Evolutionary conservation across 208 protist genomes (phyloP), one percentile per base, ranked within the genome.

Genomic region (Jaenimonas drosophilae): DNA sequence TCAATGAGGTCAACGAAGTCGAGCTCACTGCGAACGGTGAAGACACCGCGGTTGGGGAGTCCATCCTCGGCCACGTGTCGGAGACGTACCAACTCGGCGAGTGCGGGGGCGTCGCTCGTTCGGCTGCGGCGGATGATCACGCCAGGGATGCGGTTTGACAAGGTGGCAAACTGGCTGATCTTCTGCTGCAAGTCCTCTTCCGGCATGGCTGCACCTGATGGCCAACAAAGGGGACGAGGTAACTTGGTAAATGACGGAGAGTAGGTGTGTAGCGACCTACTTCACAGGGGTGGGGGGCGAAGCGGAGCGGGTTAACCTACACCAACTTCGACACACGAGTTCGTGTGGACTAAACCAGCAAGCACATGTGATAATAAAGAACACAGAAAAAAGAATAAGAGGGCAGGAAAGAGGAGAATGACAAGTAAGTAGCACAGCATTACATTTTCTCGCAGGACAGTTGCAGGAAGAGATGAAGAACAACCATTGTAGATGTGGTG

Each of bases 1-100:
- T 91, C 71, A 55, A 91, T 91, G 0, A 79, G 40, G 5, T 59
- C 16, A 4, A 50, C 38, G 28, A 91, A 78, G 12, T 79, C 61
- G 11, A 63, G 32, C 37, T 33, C 49, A 0, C 57, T 60, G 30
- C 42, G 29, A 39, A 78, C 54, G 37, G 49, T 48, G 38, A 81
- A 77, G 20, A 75, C 42, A 11, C 30, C 23, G 9, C 19, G 20
- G 14, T 73, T 59, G 1, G 75, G 72, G 43, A 75, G 37, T 27
- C 74, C 76, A 0, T 65, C 65, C 0, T 51, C 53, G 11, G 54
- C 42, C 16, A 63, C 52, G 24, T 76, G 56, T 12, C 46, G 48
- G 17, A 78, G 46, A 20, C 53, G 44, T 50, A 72, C 64, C 12
- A 86, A 47, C 30, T 64, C 24, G 7, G 54, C 39, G 21, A 91